phyloP scores from a whole-genome alignment of 1,139 yeast species.

The Eremothecium sinecaudum region DNA sequence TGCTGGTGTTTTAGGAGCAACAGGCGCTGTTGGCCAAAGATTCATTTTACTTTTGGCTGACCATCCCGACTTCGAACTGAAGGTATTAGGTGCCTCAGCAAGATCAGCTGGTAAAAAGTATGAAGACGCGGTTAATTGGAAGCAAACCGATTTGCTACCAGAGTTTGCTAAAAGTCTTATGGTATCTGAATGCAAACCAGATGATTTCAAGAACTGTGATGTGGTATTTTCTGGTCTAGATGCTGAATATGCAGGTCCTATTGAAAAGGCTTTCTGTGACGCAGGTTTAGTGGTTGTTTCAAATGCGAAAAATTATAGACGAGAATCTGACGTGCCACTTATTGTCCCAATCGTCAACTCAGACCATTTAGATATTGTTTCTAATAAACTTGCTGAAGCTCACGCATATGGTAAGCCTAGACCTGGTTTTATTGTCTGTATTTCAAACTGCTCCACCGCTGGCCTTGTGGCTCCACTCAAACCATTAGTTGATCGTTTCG shows the following conservation, averaged over 20 bases:
- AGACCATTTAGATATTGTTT: constrained; percentile 78
- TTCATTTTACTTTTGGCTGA: constrained; percentile 74
- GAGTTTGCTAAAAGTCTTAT: constrained; percentile 48
- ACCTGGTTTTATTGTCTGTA: constrained; percentile 84
- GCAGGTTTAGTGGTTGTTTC: constrained; percentile 80
- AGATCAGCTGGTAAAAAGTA: constrained; percentile 90
- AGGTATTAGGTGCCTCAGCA: constrained; percentile 83
- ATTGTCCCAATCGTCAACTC: constrained; percentile 93
- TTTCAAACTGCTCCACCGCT: constrained; percentile 97
- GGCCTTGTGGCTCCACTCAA: constrained; percentile 94
- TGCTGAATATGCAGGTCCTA: constrained; percentile 85
- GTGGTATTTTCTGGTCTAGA: constrained; percentile 93
- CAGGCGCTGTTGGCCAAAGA: constrained; percentile 97
- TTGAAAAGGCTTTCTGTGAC: constrained; percentile 75
- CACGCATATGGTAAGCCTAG: constrained; percentile 43
- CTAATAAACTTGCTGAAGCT: constrained; percentile 47
- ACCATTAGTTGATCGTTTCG: constrained; percentile 80
- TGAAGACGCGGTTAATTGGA: constrained; percentile 85
- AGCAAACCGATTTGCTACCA: constrained; percentile 81
- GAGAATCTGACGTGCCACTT: constrained; percentile 79
- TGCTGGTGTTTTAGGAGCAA: constrained; percentile 91
- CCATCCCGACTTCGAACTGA: constrained; percentile 84
- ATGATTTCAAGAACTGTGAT: constrained; percentile 77
- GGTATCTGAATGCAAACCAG: constrained; percentile 72
- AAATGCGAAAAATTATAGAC: constrained; percentile 93